Evolutionary conservation across 2,329 filamentous ascomycete species (phyloP).

Genomic region (Daldinia sp.): DNA sequence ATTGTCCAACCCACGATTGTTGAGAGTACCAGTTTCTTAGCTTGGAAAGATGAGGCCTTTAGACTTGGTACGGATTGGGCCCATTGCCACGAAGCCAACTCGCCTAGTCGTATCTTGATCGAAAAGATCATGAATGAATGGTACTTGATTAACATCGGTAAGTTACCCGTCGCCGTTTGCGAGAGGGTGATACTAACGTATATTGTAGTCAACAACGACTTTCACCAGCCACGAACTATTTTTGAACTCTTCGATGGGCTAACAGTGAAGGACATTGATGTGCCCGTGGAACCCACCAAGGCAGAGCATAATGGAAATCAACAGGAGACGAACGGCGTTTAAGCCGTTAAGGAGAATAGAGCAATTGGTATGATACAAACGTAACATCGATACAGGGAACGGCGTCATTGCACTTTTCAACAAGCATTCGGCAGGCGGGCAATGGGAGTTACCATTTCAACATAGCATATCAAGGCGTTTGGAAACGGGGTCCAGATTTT

Average conservation of each 20-base stretch:
- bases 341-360: conserved; percentile 31
- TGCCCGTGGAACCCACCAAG: conserved; percentile 36
- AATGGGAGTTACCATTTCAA: conserved; percentile 45
- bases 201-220: conserved; percentile 90
- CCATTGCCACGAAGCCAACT: conserved; percentile 81
- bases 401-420: conserved; percentile 49
- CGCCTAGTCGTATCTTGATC: conserved; percentile 81
- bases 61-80: conserved; percentile 93
- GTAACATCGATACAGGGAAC: conserved; percentile 35
- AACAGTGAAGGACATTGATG: conserved; percentile 70
- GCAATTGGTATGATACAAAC: conserved; percentile 28
- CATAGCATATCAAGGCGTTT: conserved; percentile 48
- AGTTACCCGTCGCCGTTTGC: conserved; percentile 45
- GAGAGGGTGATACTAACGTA: not conserved
- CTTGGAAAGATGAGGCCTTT: conserved; percentile 99
- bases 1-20: conserved; percentile 99
- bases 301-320: conserved; percentile 42
- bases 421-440: conserved; percentile 42
- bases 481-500: conserved; percentile 45
- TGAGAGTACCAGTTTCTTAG: conserved; percentile 95
- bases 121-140: conserved; percentile 86
- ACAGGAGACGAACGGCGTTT: conserved; percentile 40
- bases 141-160: conserved; percentile 95
- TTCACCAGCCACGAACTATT: conserved; percentile 82
- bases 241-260: conserved; percentile 88